Evolutionary conservation across 176 grass and related monocot species (phyloP), one percentile per base, ranked within the genome.

Genomic region (Echinochloa phyllopogon): DNA sequence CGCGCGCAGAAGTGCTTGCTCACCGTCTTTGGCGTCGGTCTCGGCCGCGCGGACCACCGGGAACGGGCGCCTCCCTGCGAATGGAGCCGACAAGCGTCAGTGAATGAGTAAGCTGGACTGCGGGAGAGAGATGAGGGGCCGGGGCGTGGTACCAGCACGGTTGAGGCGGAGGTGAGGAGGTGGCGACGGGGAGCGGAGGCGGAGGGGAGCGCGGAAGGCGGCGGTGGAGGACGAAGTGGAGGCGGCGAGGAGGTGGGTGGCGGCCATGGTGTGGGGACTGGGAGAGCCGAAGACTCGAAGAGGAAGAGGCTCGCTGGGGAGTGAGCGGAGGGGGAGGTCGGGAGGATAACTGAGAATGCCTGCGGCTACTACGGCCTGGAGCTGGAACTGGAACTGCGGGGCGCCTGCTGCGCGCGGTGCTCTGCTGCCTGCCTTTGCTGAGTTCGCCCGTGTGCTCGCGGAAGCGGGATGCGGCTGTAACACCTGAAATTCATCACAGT

Each of bases 21-120:
- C 50, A 95, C 93, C 83, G 76, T 95, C 87, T 33, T 86, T 92
- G 69, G 89, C 77, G 43, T 92, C 93, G 21, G 90, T 76, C 74
- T 94, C 90, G 6, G 90, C 67, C 40, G 93, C 85, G 70, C 69
- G 56, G 40, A 95, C 82, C 50, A 84, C 84, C 75, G 77, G 74
- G 66, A 87, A 78, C 42, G 74, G 75, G 21, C 74, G 81, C 82
- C 83, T 89, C 69, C 85, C 85, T 90, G 83, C 75, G 53, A 67
- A 74, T 71, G 79, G 71, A 86, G 23, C 62, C 56, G 72, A 59
- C 38, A 72, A 29, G 83, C 63, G 50, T 52, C 47, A 74, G 70
- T 21, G 6, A n/a, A 44, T 59, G 41, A 74, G 69, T 18, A 60
- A 60, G 59, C 60, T 55, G 43, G 78, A n/a, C 29, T 33, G 29